phyloP scores from a whole-genome alignment of 2,329 filamentous ascomycete genomes.

The Exophiala calicioides region DNA sequence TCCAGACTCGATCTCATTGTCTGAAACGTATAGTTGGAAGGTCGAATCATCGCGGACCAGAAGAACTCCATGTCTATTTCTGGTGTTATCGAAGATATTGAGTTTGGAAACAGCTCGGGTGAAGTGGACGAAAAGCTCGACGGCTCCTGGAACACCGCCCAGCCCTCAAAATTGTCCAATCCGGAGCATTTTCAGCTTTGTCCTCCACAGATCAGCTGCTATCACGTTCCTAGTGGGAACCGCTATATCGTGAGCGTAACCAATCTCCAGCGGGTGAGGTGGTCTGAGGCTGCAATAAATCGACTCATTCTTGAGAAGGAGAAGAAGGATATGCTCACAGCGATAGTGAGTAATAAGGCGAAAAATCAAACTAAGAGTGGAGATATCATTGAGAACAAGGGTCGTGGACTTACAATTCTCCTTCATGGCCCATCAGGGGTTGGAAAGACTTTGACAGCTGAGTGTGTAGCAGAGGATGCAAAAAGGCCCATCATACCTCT shows the following conservation, averaged over 20 bases:
- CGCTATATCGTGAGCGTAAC: conserved; percentile 8
- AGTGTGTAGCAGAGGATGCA: conserved; percentile 33
- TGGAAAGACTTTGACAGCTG: conserved; percentile 40
- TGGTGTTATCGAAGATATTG: neutral
- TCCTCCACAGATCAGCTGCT: conserved; percentile 10
- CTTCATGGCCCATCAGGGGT: conserved; percentile 39
- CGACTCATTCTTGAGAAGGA: conserved; percentile 11
- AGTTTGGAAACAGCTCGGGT: conserved; percentile 2
- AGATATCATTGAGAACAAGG: conserved; percentile 55
- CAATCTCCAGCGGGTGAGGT: conserved; percentile 9
- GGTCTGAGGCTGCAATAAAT: conserved; percentile 4
- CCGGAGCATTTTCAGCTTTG: conserved; percentile 7
- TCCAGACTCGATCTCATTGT: neutral
- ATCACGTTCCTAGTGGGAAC: conserved; percentile 7
- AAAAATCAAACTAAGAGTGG: conserved; percentile 32
- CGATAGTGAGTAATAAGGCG: conserved; percentile 5
- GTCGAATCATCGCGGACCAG: conserved; percentile 8
- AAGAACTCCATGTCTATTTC: neutral
- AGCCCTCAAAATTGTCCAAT: neutral
- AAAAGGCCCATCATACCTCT: conserved; percentile 33
- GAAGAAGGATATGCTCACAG: conserved; percentile 12
- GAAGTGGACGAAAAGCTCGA: conserved; percentile 8
- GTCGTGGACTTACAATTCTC: conserved; percentile 51
- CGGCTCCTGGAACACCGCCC: conserved; percentile 2
- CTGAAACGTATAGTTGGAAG: conserved; percentile 4